phyloP scores from a whole-genome alignment of 306 rosid species.

The Oxytropis ochrocephala region DNA sequence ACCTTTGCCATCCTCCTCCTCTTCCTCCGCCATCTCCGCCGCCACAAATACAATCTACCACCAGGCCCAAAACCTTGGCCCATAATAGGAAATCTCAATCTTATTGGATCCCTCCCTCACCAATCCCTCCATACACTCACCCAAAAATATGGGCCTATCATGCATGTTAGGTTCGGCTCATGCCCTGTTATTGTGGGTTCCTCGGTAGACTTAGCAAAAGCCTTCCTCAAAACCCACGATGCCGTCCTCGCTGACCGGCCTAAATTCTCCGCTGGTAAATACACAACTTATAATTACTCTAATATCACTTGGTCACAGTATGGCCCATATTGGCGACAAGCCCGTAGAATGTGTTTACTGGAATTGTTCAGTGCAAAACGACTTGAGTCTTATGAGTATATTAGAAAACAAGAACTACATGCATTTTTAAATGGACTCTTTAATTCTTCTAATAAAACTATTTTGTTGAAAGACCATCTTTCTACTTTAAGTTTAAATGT shows the following conservation, averaged over 20 bases:
- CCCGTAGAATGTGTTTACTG: slow-evolving; percentile 56
- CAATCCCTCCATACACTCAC: slow-evolving; percentile 47
- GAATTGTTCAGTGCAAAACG: slow-evolving; percentile 58
- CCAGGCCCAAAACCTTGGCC: slow-evolving; percentile 91
- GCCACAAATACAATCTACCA: slow-evolving; percentile 34
- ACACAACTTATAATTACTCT: slow-evolving; percentile 66
- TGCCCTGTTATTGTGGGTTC: slow-evolving; percentile 47
- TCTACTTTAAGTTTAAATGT: slow-evolving; percentile 53
- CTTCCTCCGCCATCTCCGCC: slow-evolving; percentile 24
- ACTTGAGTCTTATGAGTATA: slow-evolving; percentile 53
- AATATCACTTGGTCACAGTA: slow-evolving; percentile 72
- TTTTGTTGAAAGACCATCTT: slow-evolving; percentile 38
- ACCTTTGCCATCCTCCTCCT: slow-evolving; percentile 41
- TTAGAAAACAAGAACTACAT: slow-evolving; percentile 42
- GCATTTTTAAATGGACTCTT: slow-evolving; percentile 18
- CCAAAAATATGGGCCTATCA: slow-evolving; percentile 54
- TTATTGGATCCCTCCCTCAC: slow-evolving; percentile 66
- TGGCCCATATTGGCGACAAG: slow-evolving; percentile 75
- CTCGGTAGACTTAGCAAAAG: background rate
- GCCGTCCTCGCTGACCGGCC: slow-evolving; percentile 42
- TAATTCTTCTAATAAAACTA: background rate
- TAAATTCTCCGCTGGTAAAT: slow-evolving; percentile 56
- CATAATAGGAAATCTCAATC: slow-evolving; percentile 66
- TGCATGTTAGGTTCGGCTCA: slow-evolving; percentile 54
- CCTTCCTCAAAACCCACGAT: slow-evolving; percentile 64